These are phyloP conservation scores for Sclerotinia glacialis DNA, from an alignment of 2,329 filamentous ascomycete genomes.

Conservation along the genomic window DNA sequence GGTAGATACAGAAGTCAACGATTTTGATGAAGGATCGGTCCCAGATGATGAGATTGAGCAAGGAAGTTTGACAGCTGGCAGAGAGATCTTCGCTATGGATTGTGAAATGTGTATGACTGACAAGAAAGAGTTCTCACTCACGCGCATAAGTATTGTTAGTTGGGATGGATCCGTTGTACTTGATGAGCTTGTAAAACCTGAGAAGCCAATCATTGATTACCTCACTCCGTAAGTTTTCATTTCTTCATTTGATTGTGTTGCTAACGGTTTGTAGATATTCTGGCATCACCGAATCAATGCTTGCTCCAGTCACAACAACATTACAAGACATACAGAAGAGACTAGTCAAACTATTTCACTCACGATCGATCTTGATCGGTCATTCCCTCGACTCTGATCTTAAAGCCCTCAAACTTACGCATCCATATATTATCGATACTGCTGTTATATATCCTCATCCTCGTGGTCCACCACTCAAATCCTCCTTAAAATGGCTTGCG, in stretches of 20 bases:
- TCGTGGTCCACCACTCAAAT: conserved; percentile 83
- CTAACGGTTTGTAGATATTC: conserved; percentile 57
- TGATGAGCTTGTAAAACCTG: conserved; percentile 89
- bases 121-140: conserved; percentile 75
- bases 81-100: conserved; percentile 77
- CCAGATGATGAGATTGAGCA: conserved; percentile 70
- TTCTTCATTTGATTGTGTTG: conserved; percentile 23
- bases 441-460: conserved; percentile 87
- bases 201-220: conserved; percentile 86
- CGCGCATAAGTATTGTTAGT: conserved; percentile 79
- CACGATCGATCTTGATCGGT: conserved; percentile 71
- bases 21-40: conserved; percentile 63
- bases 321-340: conserved; percentile 77
- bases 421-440: conserved; percentile 93
- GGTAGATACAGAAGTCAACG: conserved; percentile 72
- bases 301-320: conserved; percentile 79
- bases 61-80: conserved; percentile 80
- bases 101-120: conserved; percentile 97
- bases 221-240: conserved; percentile 61
- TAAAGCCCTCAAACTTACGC: conserved; percentile 77
- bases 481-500: conserved; percentile 82
- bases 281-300: conserved; percentile 84
- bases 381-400: conserved; percentile 83
- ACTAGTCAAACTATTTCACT: conserved; percentile 68
- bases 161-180: conserved; percentile 83